Conservation (phyloP, 768 basidiomycete genomes). For the Phanerodontia chrysosporium region DNA sequence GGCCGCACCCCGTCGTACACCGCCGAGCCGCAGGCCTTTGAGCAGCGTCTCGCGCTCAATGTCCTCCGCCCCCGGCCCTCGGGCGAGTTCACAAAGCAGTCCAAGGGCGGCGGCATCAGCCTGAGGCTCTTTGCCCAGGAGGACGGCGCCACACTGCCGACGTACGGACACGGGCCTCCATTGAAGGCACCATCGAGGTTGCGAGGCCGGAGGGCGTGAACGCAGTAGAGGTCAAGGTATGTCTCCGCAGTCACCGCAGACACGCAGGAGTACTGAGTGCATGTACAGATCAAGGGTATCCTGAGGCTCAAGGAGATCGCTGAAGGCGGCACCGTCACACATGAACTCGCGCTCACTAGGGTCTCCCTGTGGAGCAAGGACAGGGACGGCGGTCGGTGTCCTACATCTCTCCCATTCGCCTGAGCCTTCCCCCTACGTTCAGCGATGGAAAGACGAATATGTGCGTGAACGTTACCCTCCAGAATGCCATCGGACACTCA, state of each 20-base stretch:
- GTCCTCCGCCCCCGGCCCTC: slow-evolving; percentile 32
- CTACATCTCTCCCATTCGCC: slow-evolving; percentile 47
- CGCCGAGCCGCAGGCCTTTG: slow-evolving; percentile 47
- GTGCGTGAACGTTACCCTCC: slow-evolving; percentile 34
- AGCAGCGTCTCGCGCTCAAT: slow-evolving; percentile 47
- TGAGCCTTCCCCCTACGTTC: slow-evolving; percentile 58
- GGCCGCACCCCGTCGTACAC: slow-evolving; percentile 48
- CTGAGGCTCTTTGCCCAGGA: slow-evolving; percentile 54
- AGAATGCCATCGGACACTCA: background rate
- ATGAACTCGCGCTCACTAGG: slow-evolving; percentile 48
- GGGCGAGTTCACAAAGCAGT: slow-evolving; percentile 55
- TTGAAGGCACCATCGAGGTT: slow-evolving; percentile 56
- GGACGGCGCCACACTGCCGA: slow-evolving; percentile 45
- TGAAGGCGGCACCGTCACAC: slow-evolving; percentile 56
- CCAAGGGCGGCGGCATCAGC: slow-evolving; percentile 47
- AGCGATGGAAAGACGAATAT: slow-evolving; percentile 51
- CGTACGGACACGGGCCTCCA: slow-evolving; percentile 49
- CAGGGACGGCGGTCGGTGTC: slow-evolving; percentile 39
- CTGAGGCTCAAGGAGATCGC: slow-evolving; percentile 59
- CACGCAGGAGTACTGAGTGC: background rate
- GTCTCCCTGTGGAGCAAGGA: slow-evolving; percentile 57
- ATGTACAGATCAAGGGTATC: slow-evolving; percentile 53
- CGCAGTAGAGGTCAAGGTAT: slow-evolving; percentile 62
- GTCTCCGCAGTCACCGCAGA: background rate
- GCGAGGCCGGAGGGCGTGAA: slow-evolving; percentile 50